Evolutionary conservation across 2,329 filamentous ascomycete species (phyloP), one percentile per base, ranked within the genome.

Genomic region (Xylariaceae sp.): DNA sequence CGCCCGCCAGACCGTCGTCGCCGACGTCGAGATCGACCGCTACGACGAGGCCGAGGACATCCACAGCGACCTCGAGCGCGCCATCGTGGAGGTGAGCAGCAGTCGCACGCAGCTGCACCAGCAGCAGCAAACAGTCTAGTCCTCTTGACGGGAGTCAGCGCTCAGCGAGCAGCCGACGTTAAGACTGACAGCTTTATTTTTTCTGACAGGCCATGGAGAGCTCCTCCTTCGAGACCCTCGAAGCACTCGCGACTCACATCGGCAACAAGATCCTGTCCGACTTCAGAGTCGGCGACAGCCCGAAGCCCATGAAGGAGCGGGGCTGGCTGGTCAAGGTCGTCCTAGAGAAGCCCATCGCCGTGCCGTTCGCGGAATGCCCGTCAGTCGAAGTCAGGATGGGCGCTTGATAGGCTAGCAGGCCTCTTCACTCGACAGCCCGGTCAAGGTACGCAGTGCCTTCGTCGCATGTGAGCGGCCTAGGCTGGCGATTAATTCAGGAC

Each of bases 341-440:
- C 16, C 60, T 88, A 32, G 77, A 79, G 57, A 88, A 88, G 60
- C 83, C 83, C 3, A 76, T 80, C 10, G 83, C 83, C 0, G 78
- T 88, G 14, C 72, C 77, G 0, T 74, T 82, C 47, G 83, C 83
- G 2, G 82, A 86, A 43, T 79, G 77, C 9, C 80, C 83, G 0
- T 67, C 70, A 4, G 76, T 88, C 5, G 80, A 86, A 53, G 65
- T 80, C 30, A 47, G 55, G 19, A 47, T 55, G 36, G 49, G 50
- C 60, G 27, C 38, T 8, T 49, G 35, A 31, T 26, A 6, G 28
- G 24, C 17, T 10, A 15, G 31, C 12, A 23, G 6, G 7, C 9
- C 2, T 5, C 24, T 5, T 11, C n/a, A 12, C 7, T n/a, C n/a
- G 24, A 26, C 21, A 26, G n/a, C n/a, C n/a, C n/a, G n/a, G n/a